Evolutionary conservation across 352 stramenopile species (phyloP), one percentile per base, ranked within the genome.

Genomic region (Pythium utonaiense): DNA sequence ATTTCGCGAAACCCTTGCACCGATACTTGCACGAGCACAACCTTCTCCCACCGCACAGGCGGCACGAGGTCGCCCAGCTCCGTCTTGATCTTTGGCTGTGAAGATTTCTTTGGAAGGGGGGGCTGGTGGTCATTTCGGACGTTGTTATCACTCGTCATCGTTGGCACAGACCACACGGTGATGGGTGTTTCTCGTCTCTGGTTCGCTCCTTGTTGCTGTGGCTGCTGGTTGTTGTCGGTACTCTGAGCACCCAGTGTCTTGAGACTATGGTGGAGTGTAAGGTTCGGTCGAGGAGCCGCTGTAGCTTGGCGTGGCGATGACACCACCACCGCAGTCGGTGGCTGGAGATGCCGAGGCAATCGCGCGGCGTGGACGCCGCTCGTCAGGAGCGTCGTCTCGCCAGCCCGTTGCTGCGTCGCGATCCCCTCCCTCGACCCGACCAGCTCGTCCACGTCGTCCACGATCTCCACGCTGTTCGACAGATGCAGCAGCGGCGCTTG

Each of bases 21-120:
- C 4, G 83, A 93, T 5, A 95, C 83, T 63, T 95, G 85, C 22
- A 95, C 86, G 52, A 93, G 71, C 44, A 95, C 86, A 13, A 88
- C 75, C 60, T 91, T 93, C 21, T 92, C 83, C 79, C 78, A 90
- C n/a, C 71, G 64, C 50, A 93, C 81, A 12, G 83, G 38, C 2
- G 38, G 79, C 5, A 77, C 75, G 19, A 93, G 65, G 28, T 93
- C 83, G 16, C 83, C 83, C 49, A 93, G 64, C 8, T 90, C 83
- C 25, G 80, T 93, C 66, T 93, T 93, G 60, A 93, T 84, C 74
- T 90, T 91, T 17, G 70, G 67, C 34, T 73, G 45, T 16, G 73
- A 74, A 16, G 54, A 68, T 57, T 89, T 86, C 65, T 88, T 93
- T 25, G 71, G 57, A 10, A 83, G 19, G 12, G 55, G 34, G 10